phyloP scores from a whole-genome alignment of 345 rosid genomes.

The Diplotaxis tenuifolia region DNA sequence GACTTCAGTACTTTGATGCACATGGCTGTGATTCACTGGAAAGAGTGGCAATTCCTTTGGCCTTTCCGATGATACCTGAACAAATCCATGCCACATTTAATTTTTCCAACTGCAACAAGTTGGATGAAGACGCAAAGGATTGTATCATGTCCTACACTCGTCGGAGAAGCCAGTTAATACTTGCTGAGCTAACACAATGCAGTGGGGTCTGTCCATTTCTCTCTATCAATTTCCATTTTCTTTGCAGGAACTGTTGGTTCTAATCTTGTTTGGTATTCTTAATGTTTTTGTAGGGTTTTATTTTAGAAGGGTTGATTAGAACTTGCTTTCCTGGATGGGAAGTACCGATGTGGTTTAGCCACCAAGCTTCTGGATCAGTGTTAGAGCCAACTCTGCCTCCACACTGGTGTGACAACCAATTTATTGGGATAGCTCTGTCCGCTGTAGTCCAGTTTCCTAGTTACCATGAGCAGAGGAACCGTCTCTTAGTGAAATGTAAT shows the following conservation, averaged over 20 bases:
- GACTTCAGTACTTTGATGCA: not conserved
- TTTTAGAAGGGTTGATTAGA: not conserved
- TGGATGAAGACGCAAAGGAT: not conserved
- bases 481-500: not conserved
- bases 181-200: not conserved
- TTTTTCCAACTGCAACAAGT: constrained; percentile 1
- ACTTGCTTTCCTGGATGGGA: constrained; percentile 20
- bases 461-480: not conserved
- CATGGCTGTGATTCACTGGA: constrained; percentile 13
- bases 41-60: constrained; percentile 10
- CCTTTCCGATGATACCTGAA: not conserved
- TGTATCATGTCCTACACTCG: not conserved
- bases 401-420: not conserved
- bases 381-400: not conserved
- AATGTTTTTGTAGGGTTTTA: not conserved
- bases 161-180: not conserved
- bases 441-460: not conserved
- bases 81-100: not conserved
- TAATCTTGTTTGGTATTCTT: not conserved
- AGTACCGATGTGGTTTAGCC: not conserved
- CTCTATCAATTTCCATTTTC: not conserved
- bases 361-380: not conserved
- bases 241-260: not conserved
- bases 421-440: not conserved
- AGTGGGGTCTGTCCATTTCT: not conserved